Conservation (phyloP, 495 filamentous ascomycete species). For the Penicillium riverlandense region DNA sequence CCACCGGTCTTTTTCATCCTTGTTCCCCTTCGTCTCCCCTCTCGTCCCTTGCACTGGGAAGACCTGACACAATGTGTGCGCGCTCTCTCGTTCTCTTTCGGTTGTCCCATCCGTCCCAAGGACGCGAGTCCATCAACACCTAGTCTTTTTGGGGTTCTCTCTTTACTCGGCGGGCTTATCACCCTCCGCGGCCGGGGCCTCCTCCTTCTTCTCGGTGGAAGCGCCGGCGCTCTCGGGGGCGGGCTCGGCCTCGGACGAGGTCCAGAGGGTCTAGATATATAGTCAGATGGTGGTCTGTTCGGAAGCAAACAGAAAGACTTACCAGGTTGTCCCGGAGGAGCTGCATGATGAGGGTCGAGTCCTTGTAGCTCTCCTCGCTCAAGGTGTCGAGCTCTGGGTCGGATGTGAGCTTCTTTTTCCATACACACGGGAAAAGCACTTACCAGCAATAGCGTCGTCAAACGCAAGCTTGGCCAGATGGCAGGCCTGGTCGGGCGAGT, state of each 20-base stretch:
- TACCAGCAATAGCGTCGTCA: slow-evolving; percentile 97
- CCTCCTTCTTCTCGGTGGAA: slow-evolving; percentile 53
- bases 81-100: slow-evolving; percentile 6
- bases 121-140: slow-evolving; percentile 32
- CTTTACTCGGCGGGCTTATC: slow-evolving; percentile 56
- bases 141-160: slow-evolving; percentile 26
- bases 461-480: slow-evolving; percentile 99
- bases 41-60: slow-evolving; percentile 8
- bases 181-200: slow-evolving; percentile 46
- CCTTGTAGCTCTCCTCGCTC: slow-evolving; percentile 99
- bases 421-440: slow-evolving; percentile 16
- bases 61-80: slow-evolving; percentile 1
- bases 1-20: neutral
- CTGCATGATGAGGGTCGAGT: slow-evolving; percentile 99
- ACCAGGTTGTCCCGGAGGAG: slow-evolving; percentile 97
- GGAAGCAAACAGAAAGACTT: slow-evolving; percentile 31
- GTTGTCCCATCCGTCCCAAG: slow-evolving; percentile 19
- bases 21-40: slow-evolving; percentile 1
- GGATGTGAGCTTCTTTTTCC: slow-evolving; percentile 1
- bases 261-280: slow-evolving; percentile 84
- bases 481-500: slow-evolving; percentile 97
- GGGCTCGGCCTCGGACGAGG: slow-evolving; percentile 93
- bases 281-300: slow-evolving; percentile 13
- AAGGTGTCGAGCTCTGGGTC: slow-evolving; percentile 89
- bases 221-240: slow-evolving; percentile 43